Conservation (phyloP, 257 asterid genomes). For the Echites panduratus region DNA sequence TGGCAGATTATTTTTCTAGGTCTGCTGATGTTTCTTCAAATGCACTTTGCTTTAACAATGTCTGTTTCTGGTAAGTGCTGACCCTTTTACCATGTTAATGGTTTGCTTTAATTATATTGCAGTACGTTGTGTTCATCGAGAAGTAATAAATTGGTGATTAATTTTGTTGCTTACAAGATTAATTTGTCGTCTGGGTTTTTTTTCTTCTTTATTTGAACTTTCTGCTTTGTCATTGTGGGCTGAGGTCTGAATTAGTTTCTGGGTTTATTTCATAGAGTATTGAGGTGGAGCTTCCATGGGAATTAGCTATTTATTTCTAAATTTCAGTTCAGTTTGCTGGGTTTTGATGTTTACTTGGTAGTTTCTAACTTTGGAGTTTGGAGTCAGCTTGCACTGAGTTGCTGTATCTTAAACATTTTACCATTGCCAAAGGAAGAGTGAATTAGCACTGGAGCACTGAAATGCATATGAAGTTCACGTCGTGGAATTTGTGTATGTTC, state of each 20-base stretch:
- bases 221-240: not conserved
- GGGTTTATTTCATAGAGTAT: not conserved
- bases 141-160: not conserved
- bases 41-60: constrained; percentile 31
- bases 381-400: not conserved
- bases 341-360: not conserved
- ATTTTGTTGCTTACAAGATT: not conserved
- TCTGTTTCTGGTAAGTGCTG: constrained; percentile 45
- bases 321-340: not conserved
- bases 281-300: not conserved
- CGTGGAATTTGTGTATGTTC: not conserved
- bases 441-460: not conserved
- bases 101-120: not conserved
- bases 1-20: constrained; percentile 28
- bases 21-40: constrained; percentile 34
- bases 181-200: not conserved
- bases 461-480: not conserved
- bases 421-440: not conserved
- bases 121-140: not conserved
- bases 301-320: not conserved
- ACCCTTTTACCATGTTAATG: not conserved
- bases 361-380: not conserved
- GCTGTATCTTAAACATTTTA: not conserved
- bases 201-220: not conserved
- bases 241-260: constrained; percentile 5